phyloP scores from a whole-genome alignment of 2,329 filamentous ascomycete species.

The Pseudocercospora vitis region DNA sequence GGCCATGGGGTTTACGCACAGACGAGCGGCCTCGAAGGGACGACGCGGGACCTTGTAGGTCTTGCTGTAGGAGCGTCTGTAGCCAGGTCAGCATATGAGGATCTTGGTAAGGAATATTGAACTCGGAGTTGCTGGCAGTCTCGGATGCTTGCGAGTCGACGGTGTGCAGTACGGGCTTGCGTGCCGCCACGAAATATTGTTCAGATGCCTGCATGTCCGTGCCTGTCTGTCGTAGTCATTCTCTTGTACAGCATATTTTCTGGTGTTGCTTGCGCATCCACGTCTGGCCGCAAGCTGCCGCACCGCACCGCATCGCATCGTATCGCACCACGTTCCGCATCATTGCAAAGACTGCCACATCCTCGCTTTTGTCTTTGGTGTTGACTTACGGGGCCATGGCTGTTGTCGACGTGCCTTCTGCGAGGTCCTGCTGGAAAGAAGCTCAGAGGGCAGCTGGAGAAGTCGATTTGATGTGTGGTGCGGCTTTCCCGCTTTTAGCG shows the following conservation, averaged over 20 bases:
- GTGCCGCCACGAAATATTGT: too few relatives aligned
- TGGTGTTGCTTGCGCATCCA: background rate
- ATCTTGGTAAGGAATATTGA: background rate
- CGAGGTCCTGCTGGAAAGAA: background rate
- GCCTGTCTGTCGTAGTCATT: background rate
- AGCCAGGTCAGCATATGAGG: conserved; percentile 23
- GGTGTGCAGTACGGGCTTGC: too few relatives aligned
- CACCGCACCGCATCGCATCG: conserved; percentile 9
- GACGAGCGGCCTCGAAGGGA: conserved; percentile 99
- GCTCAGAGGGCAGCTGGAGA: background rate
- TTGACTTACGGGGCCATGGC: conserved; percentile 31
- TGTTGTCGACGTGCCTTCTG: conserved; percentile 17
- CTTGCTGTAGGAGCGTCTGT: conserved; percentile 81
- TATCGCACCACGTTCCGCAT: background rate
- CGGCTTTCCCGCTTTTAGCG: background rate
- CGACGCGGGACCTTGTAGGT: conserved; percentile 98
- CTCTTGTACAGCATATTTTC: background rate
- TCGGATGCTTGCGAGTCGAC: too few relatives aligned
- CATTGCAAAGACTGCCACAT: conserved; percentile 11
- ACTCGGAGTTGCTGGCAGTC: background rate
- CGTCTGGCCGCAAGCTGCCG: background rate
- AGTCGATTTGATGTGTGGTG: background rate
- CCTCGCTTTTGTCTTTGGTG: conserved; percentile 7
- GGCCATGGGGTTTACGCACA: conserved; percentile 90
- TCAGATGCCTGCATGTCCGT: background rate